Conservation (phyloP, 768 basidiomycete species). For the Hysterangium stoloniferum region DNA sequence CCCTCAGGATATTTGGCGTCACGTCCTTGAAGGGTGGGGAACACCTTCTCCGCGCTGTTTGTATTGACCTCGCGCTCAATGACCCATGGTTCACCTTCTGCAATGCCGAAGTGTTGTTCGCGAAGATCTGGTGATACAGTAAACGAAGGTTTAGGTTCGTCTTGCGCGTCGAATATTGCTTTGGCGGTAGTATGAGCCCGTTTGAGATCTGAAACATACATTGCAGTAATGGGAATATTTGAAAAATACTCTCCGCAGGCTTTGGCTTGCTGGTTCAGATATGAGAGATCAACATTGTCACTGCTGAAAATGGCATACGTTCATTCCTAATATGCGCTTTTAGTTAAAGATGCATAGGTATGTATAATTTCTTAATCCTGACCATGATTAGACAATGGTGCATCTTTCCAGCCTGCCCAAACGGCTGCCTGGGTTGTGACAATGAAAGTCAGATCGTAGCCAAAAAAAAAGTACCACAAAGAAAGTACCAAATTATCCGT, state of each 20-base stretch:
- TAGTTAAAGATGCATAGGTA: background rate
- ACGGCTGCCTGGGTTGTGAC: conserved; percentile 38
- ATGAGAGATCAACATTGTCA: conserved; percentile 13
- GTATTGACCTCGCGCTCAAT: conserved; percentile 21
- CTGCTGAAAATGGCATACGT: conserved; percentile 32
- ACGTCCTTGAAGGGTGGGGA: conserved; percentile 39
- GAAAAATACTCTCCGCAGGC: conserved; percentile 52
- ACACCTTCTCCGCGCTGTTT: conserved; percentile 40
- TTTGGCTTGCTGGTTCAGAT: conserved; percentile 46
- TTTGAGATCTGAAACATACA: conserved; percentile 60
- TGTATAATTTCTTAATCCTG: conserved; percentile 16
- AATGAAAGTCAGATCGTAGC: background rate
- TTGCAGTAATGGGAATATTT: conserved; percentile 38
- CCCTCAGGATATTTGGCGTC: conserved; percentile 56
- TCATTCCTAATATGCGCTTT: conserved; percentile 38
- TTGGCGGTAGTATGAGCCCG: conserved; percentile 58
- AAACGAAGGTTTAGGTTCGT: conserved; percentile 38
- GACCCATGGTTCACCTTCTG: conserved; percentile 53
- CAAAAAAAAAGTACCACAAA: background rate
- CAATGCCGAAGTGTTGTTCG: conserved; percentile 65
- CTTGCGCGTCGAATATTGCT: conserved; percentile 43
- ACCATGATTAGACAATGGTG: conserved; percentile 72
- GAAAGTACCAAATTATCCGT: conserved; percentile 60
- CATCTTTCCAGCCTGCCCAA: conserved; percentile 75
- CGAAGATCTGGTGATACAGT: conserved; percentile 44